Percentiles rank a stretch among this genome's conserved stretches.
phyloP scores from a whole-genome alignment of 768 basidiomycete genomes.

The Russula abietina region DNA sequence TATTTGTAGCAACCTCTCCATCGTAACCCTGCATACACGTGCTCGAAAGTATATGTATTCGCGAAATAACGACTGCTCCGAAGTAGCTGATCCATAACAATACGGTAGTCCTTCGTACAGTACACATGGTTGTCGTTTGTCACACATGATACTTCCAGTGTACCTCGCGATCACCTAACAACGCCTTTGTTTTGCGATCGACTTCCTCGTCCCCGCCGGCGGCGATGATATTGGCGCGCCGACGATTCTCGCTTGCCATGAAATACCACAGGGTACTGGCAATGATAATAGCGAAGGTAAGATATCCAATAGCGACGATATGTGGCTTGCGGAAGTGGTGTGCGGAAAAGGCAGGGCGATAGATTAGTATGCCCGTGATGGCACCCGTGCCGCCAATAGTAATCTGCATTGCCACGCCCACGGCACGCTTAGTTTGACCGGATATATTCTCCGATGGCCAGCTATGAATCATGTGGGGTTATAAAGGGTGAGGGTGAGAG shows the following conservation, averaged over 20 bases:
- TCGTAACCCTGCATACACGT: background rate
- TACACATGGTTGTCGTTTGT: background rate
- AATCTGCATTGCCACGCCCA: conserved; percentile 59
- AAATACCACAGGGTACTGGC: conserved; percentile 41
- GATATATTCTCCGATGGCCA: conserved; percentile 68
- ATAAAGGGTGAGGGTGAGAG: background rate
- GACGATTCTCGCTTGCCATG: conserved; percentile 47
- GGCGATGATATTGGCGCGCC: conserved; percentile 33
- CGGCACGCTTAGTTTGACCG: conserved; percentile 59
- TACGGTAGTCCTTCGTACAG: background rate
- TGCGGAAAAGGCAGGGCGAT: conserved; percentile 43
- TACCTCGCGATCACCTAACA: conserved; percentile 31
- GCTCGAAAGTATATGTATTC: background rate
- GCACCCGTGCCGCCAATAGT: conserved; percentile 57
- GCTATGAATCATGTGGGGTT: background rate
- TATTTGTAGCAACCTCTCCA: background rate
- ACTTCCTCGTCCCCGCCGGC: conserved; percentile 17
- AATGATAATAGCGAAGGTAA: conserved; percentile 43
- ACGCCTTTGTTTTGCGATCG: conserved; percentile 25
- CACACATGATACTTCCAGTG: conserved; percentile 22
- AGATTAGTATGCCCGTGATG: conserved; percentile 52
- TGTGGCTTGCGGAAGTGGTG: conserved; percentile 51
- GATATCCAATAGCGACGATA: conserved; percentile 54
- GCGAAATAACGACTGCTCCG: background rate
- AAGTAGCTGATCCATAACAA: background rate